phyloP scores from a whole-genome alignment of 352 stramenopile species.

The Phytophthora syringae region DNA sequence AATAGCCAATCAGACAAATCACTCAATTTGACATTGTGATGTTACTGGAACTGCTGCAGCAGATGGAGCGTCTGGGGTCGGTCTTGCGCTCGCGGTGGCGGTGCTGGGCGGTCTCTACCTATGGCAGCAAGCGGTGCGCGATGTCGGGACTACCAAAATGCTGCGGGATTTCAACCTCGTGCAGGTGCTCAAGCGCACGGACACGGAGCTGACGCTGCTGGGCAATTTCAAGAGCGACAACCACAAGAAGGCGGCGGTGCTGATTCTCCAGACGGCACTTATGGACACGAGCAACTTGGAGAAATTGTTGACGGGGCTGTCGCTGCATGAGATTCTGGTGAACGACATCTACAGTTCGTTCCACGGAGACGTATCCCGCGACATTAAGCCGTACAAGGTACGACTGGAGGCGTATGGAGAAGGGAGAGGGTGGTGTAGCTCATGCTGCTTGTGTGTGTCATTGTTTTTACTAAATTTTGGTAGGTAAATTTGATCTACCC shows the following conservation, averaged over 20 bases:
- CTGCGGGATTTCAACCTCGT: constrained; percentile 66
- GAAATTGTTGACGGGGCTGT: constrained; percentile 57
- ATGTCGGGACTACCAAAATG: constrained; percentile 39
- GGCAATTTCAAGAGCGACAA: constrained; percentile 73
- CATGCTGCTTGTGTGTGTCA: background rate
- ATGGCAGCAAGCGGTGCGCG: constrained; percentile 31
- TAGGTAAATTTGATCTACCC: constrained; percentile 87
- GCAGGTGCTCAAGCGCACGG: constrained; percentile 70
- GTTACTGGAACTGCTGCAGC: constrained; percentile 21
- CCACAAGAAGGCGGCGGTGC: constrained; percentile 64
- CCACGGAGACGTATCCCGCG: constrained; percentile 66
- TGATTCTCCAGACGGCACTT: constrained; percentile 70
- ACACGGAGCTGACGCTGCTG: constrained; percentile 71
- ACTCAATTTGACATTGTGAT: constrained; percentile 28
- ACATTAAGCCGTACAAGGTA: constrained; percentile 81
- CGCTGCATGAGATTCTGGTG: constrained; percentile 67
- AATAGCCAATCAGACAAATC: constrained; percentile 36
- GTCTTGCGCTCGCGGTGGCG: constrained; percentile 30
- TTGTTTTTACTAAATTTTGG: background rate
- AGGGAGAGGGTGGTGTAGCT: background rate
- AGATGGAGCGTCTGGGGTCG: constrained; percentile 32
- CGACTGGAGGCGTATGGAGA: background rate
- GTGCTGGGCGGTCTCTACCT: constrained; percentile 45
- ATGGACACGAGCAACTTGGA: constrained; percentile 59
- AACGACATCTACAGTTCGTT: constrained; percentile 90